Percentiles rank a stretch among this genome's conserved stretches.
These are phyloP conservation scores for Pichia sp. DNA, from an alignment of 1,139 yeast species.

Conservation along the genomic window DNA sequence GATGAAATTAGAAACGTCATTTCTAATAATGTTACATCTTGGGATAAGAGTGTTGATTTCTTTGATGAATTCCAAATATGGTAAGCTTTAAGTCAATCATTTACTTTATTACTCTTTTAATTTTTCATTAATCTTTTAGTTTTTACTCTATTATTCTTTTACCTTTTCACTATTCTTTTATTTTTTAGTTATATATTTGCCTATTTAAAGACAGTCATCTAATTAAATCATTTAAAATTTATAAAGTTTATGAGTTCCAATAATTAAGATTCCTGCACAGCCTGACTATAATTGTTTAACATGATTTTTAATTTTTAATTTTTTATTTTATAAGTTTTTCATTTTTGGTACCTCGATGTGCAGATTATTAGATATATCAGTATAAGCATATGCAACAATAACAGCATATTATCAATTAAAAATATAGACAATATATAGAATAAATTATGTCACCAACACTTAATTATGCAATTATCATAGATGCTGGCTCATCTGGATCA, in stretches of 20 bases:
- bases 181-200: too few species aligned
- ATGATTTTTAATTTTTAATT: neutral
- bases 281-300: neutral
- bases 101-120: neutral
- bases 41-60: constrained; percentile 20
- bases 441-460: neutral
- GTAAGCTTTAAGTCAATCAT: constrained; percentile 5
- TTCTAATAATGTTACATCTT: constrained; percentile 9
- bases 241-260: too few species aligned
- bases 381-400: neutral
- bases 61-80: constrained; percentile 23
- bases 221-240: too few species aligned
- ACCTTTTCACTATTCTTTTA: neutral
- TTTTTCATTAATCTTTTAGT: neutral
- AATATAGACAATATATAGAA: neutral
- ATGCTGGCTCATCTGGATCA: constrained; percentile 80
- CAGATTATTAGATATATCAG: neutral
- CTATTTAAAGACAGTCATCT: neutral
- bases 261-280: too few species aligned
- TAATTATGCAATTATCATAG: constrained; percentile 65
- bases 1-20: constrained; percentile 29
- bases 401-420: too few species aligned
- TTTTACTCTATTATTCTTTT: neutral
- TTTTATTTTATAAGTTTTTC: neutral
- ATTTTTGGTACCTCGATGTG: neutral